Base-by-base conservation (phyloP, 805 yeast genomes). In the Hanseniaspora hatyaiensis region DNA sequence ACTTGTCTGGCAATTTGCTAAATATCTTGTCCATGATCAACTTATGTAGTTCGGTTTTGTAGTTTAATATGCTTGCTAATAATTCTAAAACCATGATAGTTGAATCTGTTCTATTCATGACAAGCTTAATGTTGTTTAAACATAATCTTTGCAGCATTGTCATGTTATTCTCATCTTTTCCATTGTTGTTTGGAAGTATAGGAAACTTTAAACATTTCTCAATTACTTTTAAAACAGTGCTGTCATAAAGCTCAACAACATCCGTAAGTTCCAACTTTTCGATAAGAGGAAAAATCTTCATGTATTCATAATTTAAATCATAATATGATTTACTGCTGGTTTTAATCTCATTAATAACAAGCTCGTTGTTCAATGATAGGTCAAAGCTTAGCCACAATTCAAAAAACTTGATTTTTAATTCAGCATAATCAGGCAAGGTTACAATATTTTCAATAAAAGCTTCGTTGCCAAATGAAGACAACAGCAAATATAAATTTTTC, bases 121-220 rank as follows among this genome's bases (percentile, higher is more conserved):
- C 22, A 5, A 34, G 8, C 19, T 36, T 44, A 2, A 44, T 29
- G 18, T 44, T 44, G 6, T 44, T 31, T 16, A 44, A 22, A 34
- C 48, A 44, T n/a, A 16, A 15, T 36, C 31, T 44, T 30, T 44
- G 48, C 36, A 44, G 9, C 24, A 44, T 44, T 3, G 48, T 44
- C 31, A 44, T 19, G 13, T 43, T 43, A 6, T 43, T 43, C 11
- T 29, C 47, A 24, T 43, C 47, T 9, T 34, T 43, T 1, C 40
- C 40, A 18, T 29, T 43, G 16, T 19, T 43, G 23, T 19, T 34
- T 4, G 47, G 47, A 15, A 43, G 28, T 3, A 43, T 43, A 18
- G 47, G 47, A 20, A 43, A 43, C 23, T 43, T 43, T 15, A 43
- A 19, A 29, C 47, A 43, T 26, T 43, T 43, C 15, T 43, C 47